phyloP scores from a whole-genome alignment of 2,329 filamentous ascomycete genomes.

The Camillea tinctor region DNA sequence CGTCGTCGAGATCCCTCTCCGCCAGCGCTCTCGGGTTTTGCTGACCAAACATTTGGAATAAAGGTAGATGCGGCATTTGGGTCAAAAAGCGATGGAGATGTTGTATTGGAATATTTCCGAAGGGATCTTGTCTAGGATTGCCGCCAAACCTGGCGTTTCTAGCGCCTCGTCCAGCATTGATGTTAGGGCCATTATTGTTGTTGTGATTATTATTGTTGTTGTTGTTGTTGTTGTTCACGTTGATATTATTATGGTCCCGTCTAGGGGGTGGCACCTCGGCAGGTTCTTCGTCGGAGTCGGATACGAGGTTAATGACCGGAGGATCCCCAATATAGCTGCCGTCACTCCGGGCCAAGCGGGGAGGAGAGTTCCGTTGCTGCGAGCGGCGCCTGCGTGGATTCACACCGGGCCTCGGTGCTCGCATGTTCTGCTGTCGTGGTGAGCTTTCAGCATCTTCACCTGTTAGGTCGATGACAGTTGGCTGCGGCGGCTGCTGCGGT shows the following conservation, averaged over 20 bases:
- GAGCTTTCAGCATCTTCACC: slow-evolving; percentile 24
- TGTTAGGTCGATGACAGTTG: slow-evolving; percentile 29
- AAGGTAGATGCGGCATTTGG: slow-evolving; percentile 14
- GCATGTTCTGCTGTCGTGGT: slow-evolving; percentile 5
- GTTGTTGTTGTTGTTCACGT: slow-evolving; percentile 1
- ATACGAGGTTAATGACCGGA: slow-evolving; percentile 29
- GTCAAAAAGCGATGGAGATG: slow-evolving; percentile 14
- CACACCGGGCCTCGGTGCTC: slow-evolving; percentile 2
- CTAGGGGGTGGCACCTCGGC: slow-evolving; percentile 6
- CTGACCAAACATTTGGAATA: slow-evolving; percentile 17
- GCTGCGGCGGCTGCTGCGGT: slow-evolving; percentile 9
- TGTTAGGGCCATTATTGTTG: slow-evolving; percentile 3
- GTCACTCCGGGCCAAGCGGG: slow-evolving; percentile 30
- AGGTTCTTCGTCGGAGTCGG: slow-evolving; percentile 29
- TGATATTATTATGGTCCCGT: not conserved
- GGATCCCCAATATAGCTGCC: slow-evolving; percentile 25
- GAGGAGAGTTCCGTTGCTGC: slow-evolving; percentile 23
- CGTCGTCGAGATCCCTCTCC: slow-evolving; percentile 20
- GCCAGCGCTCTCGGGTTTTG: slow-evolving; percentile 5
- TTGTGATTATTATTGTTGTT: slow-evolving; percentile 1
- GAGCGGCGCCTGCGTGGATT: slow-evolving; percentile 23
- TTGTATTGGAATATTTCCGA: slow-evolving; percentile 2
- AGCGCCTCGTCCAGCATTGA: slow-evolving; percentile 1
- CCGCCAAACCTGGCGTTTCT: slow-evolving; percentile 9
- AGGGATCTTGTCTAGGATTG: slow-evolving; percentile 2